phyloP scores from a whole-genome alignment of 768 basidiomycete genomes.

The Lyophyllum shimeji region DNA sequence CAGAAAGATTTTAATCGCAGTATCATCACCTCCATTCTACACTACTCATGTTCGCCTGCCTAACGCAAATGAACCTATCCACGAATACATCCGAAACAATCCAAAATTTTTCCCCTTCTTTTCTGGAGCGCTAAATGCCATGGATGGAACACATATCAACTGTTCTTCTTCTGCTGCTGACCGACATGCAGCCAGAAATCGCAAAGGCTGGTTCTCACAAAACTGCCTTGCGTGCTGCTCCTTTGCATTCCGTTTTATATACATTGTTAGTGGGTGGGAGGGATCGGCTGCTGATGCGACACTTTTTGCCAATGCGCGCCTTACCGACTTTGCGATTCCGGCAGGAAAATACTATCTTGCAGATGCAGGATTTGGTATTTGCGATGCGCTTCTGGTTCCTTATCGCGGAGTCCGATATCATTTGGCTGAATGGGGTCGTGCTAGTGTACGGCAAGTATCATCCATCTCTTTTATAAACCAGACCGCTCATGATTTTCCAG shows the following conservation, averaged over 20 bases:
- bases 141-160: constrained; percentile 21
- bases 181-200: constrained; percentile 4
- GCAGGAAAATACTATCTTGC: constrained; percentile 29
- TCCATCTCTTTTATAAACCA: background rate
- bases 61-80: background rate
- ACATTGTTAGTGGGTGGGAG: background rate
- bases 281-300: background rate
- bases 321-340: constrained; percentile 24
- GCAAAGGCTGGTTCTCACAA: constrained; percentile 22
- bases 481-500: constrained; percentile 8
- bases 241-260: constrained; percentile 24
- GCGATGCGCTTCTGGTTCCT: constrained; percentile 27
- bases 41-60: constrained; percentile 13
- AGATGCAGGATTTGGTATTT: no score
- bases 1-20: background rate
- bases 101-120: constrained; percentile 27
- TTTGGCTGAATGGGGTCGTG: constrained; percentile 16
- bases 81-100: constrained; percentile 14
- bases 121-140: constrained; percentile 21
- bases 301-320: constrained; percentile 22
- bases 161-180: constrained; percentile 5
- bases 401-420: constrained; percentile 36
- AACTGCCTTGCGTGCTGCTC: constrained; percentile 28
- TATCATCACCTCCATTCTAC: constrained; percentile 18
- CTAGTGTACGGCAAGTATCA: background rate